phyloP scores from a whole-genome alignment of 2,329 filamentous ascomycete genomes.

The Diaporthe citrichinensis region DNA sequence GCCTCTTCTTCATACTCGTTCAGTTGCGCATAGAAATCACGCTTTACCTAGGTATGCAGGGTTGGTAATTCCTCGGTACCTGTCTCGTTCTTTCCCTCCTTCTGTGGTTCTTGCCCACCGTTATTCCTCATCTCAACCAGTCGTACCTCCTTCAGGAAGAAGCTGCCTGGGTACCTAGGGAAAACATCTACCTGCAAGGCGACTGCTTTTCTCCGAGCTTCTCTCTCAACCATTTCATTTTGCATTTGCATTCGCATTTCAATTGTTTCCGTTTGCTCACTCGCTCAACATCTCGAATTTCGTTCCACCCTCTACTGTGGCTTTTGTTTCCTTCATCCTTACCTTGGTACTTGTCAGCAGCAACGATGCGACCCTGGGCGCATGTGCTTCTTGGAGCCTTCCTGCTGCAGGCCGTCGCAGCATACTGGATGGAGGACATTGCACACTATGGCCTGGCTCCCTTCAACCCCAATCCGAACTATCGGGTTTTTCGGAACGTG shows the following conservation, averaged over 20 bases:
- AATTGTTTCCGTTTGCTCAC: not conserved
- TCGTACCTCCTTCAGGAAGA: not conserved
- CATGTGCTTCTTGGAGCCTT: conserved; percentile 26
- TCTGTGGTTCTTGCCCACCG: not conserved
- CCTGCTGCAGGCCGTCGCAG: conserved; percentile 43
- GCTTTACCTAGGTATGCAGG: not conserved
- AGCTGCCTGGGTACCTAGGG: not conserved
- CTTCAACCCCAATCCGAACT: conserved; percentile 59
- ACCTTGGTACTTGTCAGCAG: not conserved
- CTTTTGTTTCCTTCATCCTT: not conserved
- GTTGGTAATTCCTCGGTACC: not conserved
- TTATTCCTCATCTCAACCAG: not conserved
- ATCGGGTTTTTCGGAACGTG: conserved; percentile 64
- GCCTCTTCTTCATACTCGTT: not conserved
- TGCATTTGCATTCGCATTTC: not conserved
- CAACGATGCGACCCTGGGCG: conserved; percentile 11
- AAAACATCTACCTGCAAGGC: not conserved
- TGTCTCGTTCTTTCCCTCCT: not conserved
- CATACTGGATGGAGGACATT: conserved; percentile 61
- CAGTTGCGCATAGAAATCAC: not conserved
- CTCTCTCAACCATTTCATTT: not conserved
- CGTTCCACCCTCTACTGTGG: not conserved
- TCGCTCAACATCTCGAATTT: not conserved
- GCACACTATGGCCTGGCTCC: conserved; percentile 62
- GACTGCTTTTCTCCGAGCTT: not conserved